A percentile compares a stretch with the other conserved stretches of the same genome.
Conservation (phyloP, 179 eudicot genomes). For the Gypsophila paniculata region DNA sequence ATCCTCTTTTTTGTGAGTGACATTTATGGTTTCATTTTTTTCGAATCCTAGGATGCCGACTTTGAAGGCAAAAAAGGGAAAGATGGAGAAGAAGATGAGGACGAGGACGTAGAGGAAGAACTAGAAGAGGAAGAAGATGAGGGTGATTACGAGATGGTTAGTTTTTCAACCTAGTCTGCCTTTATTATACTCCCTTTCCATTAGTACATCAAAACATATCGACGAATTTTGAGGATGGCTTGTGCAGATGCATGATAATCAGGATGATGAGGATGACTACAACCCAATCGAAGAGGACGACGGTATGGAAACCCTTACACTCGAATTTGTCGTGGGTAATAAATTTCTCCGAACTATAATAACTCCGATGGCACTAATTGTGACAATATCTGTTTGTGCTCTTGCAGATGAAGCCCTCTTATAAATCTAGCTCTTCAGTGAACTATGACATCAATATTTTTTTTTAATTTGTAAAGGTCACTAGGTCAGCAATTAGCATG, state of each 20-base stretch:
- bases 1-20: neutral
- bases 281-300: slow-evolving; percentile 9
- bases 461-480: neutral
- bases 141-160: slow-evolving; percentile 25
- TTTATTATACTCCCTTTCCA: neutral
- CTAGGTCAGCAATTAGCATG: neutral
- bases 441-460: neutral
- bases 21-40: neutral
- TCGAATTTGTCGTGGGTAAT: neutral
- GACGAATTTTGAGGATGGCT: neutral
- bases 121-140: slow-evolving; percentile 8
- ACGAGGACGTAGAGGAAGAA: slow-evolving; percentile 28
- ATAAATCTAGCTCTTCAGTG: neutral
- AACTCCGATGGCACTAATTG: slow-evolving; percentile 1
- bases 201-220: neutral
- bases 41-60: slow-evolving; percentile 20
- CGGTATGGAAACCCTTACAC: slow-evolving; percentile 18
- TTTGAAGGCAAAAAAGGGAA: slow-evolving; percentile 5
- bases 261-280: slow-evolving; percentile 32
- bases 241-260: slow-evolving; percentile 12
- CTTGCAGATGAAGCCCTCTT: slow-evolving; percentile 24
- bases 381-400: neutral
- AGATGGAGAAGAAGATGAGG: slow-evolving; percentile 14
- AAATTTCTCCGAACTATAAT: neutral
- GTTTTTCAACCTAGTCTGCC: neutral